Conservation (phyloP, 495 filamentous ascomycete species). For the Friedmanniomyces simplex region DNA sequence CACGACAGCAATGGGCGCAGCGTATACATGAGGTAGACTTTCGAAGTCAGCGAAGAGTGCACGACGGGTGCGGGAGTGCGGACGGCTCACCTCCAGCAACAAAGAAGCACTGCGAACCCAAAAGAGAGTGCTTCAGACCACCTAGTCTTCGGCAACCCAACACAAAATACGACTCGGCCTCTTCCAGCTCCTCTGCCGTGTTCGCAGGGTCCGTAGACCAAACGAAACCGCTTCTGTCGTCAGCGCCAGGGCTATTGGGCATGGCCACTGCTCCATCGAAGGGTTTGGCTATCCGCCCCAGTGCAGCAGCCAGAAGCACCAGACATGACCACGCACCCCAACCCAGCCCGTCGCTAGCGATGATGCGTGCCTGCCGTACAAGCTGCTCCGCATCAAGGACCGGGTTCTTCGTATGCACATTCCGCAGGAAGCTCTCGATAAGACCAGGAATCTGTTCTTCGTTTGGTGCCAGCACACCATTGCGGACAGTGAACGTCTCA, state of each 20-base stretch:
- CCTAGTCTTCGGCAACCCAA: conserved; percentile 15
- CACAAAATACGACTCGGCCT: conserved; percentile 11
- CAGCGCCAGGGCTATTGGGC: too few species aligned
- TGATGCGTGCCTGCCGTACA: not conserved
- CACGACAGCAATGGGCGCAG: conserved; percentile 11
- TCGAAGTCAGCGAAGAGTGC: not conserved
- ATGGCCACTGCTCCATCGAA: not conserved
- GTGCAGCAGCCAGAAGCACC: conserved; percentile 7
- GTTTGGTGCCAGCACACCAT: not conserved
- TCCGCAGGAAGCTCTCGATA: conserved; percentile 11
- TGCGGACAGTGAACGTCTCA: not conserved
- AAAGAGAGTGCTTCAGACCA: conserved; percentile 5
- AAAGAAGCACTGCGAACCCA: conserved; percentile 12
- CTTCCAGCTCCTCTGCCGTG: not conserved
- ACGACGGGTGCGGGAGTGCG: not conserved
- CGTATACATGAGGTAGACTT: conserved; percentile 20
- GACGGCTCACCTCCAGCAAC: conserved; percentile 11
- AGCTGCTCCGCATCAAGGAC: conserved; percentile 12
- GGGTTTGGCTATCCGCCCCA: conserved; percentile 9
- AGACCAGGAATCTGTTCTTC: conserved; percentile 10
- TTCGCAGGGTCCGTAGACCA: not conserved
- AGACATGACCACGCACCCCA: conserved; percentile 15
- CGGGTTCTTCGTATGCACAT: conserved; percentile 19
- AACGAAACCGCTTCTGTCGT: too few species aligned
- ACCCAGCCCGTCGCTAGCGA: conserved; percentile 3